Evolutionary conservation across 345 rosid species (phyloP), one percentile per base, ranked within the genome.

Genomic region (Pistacia atlantica): DNA sequence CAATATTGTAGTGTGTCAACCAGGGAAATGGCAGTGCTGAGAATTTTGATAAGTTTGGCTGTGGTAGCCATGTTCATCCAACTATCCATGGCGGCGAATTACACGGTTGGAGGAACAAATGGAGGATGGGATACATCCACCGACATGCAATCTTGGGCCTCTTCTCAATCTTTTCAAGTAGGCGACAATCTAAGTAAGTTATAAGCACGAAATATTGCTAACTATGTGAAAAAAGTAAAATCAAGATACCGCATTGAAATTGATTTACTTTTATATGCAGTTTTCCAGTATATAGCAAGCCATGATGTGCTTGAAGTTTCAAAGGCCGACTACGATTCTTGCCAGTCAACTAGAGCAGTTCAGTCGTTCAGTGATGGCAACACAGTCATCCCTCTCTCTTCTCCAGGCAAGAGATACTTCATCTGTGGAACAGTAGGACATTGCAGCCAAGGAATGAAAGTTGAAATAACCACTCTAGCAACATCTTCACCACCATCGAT

Each of bases 391-490:
- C 72, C 90, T 42, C 87, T 92, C 12, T 65, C 90, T 11, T 77
- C 97, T 17, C 84, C 94, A 2, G 97, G 94, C 18, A 88, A 88
- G 77, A 86, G 96, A 83, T 92, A 94, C 87, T 94, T 94, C 89
- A 87, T 89, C 70, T 92, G 98, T 74, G 85, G 91, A 54, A 81
- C 77, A 45, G 65, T 80, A 0, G 97, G 98, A 73, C 98, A 94
- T 65, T 94, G 98, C 74, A 18, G 13, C 35, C 78, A 46, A 72
- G 98, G 98, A 45, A 94, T 94, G 98, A 89, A 90, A 78, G 78
- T 92, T 0, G 88, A 89, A 56, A 84, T 92, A 48, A 82, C 88
- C 76, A 81, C 84, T 37, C 65, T 79, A 9, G 86, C 92, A 22
- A 45, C 86, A 14, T 62, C 90, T 65, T 52, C 87, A 13, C 49